Conservation (phyloP, 2,329 filamentous ascomycete species). For the Penicillium sp. region DNA sequence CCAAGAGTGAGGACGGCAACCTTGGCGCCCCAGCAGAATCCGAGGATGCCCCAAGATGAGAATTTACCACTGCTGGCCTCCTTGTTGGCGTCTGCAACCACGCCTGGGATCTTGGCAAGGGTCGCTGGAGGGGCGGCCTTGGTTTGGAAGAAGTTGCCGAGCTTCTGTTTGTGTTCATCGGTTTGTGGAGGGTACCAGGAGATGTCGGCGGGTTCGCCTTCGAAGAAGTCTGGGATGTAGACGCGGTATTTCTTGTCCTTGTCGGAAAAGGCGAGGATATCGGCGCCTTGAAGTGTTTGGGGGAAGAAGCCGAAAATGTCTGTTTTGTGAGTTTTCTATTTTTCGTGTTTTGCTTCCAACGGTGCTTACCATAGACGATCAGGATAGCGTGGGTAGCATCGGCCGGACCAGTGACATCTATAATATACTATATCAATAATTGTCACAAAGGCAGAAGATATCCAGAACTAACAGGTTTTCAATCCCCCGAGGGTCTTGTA, state of each 20-base stretch:
- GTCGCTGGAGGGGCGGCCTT: constrained; percentile 56
- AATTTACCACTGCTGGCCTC: constrained; percentile 41
- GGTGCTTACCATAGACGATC: constrained; percentile 48
- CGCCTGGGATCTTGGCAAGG: constrained; percentile 52
- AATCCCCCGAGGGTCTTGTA: constrained; percentile 58
- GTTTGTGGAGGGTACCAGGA: constrained; percentile 59
- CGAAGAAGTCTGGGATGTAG: constrained; percentile 90
- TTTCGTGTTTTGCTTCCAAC: neutral
- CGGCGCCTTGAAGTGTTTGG: constrained; percentile 60
- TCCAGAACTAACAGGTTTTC: constrained; percentile 52
- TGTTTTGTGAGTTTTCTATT: constrained; percentile 20
- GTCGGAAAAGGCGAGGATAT: constrained; percentile 58
- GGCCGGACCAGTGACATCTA: constrained; percentile 55
- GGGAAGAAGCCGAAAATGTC: constrained; percentile 64
- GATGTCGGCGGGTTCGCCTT: constrained; percentile 65
- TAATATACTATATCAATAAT: neutral
- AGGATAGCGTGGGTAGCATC: constrained; percentile 56
- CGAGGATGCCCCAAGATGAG: constrained; percentile 53
- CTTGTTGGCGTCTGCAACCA: constrained; percentile 52
- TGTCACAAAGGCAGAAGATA: neutral
- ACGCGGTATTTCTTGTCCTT: constrained; percentile 73
- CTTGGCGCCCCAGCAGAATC: constrained; percentile 60
- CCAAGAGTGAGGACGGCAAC: constrained; percentile 54
- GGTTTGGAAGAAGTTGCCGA: constrained; percentile 57
- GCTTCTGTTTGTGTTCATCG: constrained; percentile 57